Percentiles rank a stretch among this genome's conserved stretches.
phyloP scores from a whole-genome alignment of 2,329 filamentous ascomycete species.

The Ceratocystiopsis minuta region DNA sequence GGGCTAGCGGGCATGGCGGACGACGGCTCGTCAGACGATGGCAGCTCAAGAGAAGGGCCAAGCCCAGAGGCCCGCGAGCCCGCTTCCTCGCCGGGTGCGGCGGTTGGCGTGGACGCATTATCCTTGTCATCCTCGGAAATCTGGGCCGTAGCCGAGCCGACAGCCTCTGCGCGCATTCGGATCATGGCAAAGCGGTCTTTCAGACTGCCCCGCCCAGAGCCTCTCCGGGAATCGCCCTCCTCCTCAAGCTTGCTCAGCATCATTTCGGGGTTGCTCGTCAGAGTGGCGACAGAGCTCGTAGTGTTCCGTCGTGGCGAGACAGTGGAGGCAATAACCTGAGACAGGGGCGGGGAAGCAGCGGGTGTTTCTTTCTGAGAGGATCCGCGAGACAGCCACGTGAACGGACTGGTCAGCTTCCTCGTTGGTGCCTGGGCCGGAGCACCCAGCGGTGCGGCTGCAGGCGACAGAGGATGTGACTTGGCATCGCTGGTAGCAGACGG shows the following conservation, averaged over 20 bases:
- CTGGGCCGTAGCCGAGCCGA: too few relatives aligned
- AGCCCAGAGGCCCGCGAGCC: background rate
- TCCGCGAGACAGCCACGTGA: slow-evolving; percentile 64
- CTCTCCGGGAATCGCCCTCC: slow-evolving; percentile 24
- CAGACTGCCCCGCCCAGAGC: slow-evolving; percentile 43
- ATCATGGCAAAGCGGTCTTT: slow-evolving; percentile 66
- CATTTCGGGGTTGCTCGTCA: slow-evolving; percentile 67
- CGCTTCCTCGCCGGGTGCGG: slow-evolving; percentile 9
- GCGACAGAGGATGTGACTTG: slow-evolving; percentile 15
- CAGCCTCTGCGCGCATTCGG: slow-evolving; percentile 49
- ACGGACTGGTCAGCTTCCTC: slow-evolving; percentile 73
- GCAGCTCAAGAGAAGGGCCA: too few relatives aligned
- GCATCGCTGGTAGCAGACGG: slow-evolving; percentile 27
- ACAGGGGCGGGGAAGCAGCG: slow-evolving; percentile 20
- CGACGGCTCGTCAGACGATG: too few relatives aligned
- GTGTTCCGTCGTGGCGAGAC: slow-evolving; percentile 50
- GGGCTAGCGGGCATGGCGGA: slow-evolving; percentile 36
- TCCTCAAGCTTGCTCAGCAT: slow-evolving; percentile 63
- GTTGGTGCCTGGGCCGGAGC: slow-evolving; percentile 14
- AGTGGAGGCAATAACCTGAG: slow-evolving; percentile 26
- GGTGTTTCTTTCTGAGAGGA: slow-evolving; percentile 40
- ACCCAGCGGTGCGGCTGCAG: too few relatives aligned
- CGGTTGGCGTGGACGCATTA: slow-evolving; percentile 14
- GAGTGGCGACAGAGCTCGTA: slow-evolving; percentile 58
- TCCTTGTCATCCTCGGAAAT: slow-evolving; percentile 28